A percentile compares a stretch with the other conserved stretches of the same genome.
Conservation (phyloP, 192 early-diverging fungal genomes). For the Entomortierella lignicola region DNA sequence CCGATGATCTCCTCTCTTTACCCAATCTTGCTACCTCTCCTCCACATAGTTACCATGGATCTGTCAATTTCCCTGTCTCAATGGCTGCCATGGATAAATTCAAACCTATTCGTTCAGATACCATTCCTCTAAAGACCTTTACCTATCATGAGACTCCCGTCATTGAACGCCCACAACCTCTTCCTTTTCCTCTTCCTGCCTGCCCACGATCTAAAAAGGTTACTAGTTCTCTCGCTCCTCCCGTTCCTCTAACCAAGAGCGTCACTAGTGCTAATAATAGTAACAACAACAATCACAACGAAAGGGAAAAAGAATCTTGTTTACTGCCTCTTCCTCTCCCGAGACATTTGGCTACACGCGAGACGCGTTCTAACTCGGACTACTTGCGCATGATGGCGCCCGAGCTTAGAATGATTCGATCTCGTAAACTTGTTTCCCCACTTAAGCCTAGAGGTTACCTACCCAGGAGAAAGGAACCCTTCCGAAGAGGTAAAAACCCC, state of each 20-base stretch:
- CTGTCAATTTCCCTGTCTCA: constrained; percentile 36
- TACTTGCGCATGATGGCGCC: constrained; percentile 63
- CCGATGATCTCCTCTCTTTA: constrained; percentile 29
- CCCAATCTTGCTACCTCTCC: constrained; percentile 39
- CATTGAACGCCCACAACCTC: constrained; percentile 23
- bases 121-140: constrained; percentile 48
- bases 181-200: constrained; percentile 12
- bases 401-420: constrained; percentile 65
- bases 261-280: background rate
- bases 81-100: constrained; percentile 46
- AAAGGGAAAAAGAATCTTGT: constrained; percentile 2
- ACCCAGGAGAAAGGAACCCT: constrained; percentile 52
- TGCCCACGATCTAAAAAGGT: background rate
- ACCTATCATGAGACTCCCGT: constrained; percentile 52
- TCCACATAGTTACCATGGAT: constrained; percentile 17
- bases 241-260: constrained; percentile 20
- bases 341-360: constrained; percentile 42
- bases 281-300: too few species aligned
- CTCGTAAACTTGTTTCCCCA: constrained; percentile 59
- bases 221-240: constrained; percentile 13
- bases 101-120: constrained; percentile 41
- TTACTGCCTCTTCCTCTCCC: constrained; percentile 33
- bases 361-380: constrained; percentile 57
- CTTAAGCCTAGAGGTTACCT: constrained; percentile 58
- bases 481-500: constrained; percentile 34